phyloP scores from a whole-genome alignment of 495 filamentous ascomycete species.

The Polyplosphaeria fusca region DNA sequence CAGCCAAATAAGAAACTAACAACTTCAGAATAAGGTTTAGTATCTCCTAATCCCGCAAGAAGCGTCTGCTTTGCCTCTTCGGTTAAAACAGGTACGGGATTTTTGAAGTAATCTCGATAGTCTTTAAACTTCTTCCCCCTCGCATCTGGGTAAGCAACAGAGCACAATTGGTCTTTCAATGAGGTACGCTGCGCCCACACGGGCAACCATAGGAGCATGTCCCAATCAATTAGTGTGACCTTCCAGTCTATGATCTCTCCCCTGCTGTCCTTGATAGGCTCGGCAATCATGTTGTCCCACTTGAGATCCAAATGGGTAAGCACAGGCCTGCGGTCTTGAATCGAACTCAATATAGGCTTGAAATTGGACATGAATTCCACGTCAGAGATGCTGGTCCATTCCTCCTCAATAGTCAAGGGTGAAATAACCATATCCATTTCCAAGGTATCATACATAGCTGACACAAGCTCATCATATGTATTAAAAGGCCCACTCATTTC shows the following conservation, averaged over 20 bases:
- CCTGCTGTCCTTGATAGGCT: background rate
- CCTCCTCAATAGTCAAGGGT: background rate
- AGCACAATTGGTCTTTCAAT: too few relatives aligned
- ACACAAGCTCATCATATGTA: too few relatives aligned
- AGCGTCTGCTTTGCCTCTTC: too few relatives aligned
- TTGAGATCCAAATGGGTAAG: background rate
- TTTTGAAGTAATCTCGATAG: too few relatives aligned
- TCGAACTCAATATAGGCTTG: background rate
- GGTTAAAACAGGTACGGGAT: too few relatives aligned
- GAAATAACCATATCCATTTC: background rate
- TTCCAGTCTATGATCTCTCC: conserved; percentile 1
- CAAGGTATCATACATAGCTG: background rate
- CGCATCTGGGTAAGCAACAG: too few relatives aligned
- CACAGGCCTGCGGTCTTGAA: background rate
- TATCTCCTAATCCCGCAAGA: too few relatives aligned
- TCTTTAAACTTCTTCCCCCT: too few relatives aligned
- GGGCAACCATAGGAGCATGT: background rate
- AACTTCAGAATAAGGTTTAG: too few relatives aligned
- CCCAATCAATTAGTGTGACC: conserved; percentile 1
- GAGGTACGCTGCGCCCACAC: background rate
- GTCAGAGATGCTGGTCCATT: background rate
- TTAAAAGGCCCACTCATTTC: too few relatives aligned
- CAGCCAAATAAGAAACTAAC: too few relatives aligned
- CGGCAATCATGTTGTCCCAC: background rate
- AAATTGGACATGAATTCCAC: background rate